Conservation (phyloP, 345 rosid genomes). For the Draba incana region DNA sequence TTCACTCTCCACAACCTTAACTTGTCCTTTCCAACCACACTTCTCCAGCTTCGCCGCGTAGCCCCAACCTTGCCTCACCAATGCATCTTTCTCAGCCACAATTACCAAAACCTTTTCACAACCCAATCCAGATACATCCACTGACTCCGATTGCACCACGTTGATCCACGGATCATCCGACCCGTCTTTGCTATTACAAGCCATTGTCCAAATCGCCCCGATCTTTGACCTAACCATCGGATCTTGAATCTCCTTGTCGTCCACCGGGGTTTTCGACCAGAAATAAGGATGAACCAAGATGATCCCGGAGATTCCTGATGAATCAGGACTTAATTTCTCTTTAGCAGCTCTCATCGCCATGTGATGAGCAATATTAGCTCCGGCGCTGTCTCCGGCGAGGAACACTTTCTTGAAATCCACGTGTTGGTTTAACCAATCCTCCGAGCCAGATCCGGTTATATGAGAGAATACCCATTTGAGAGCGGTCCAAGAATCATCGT, state of each 20-base stretch:
- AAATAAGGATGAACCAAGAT: conserved; percentile 62
- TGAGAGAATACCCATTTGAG: conserved; percentile 65
- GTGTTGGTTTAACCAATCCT: conserved; percentile 53
- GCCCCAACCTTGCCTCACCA: conserved; percentile 49
- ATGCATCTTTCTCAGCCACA: conserved; percentile 52
- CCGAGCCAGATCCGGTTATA: conserved; percentile 48
- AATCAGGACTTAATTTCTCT: conserved; percentile 26
- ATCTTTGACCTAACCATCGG: conserved; percentile 43
- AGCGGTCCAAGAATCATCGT: conserved; percentile 63
- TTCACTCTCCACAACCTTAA: conserved; percentile 44
- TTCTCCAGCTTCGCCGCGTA: conserved; percentile 49
- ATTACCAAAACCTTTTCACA: conserved; percentile 49
- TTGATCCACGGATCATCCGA: conserved; percentile 56
- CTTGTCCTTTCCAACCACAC: conserved; percentile 52
- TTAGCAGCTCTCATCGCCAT: conserved; percentile 49
- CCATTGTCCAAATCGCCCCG: conserved; percentile 41
- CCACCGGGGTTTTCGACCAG: conserved; percentile 41
- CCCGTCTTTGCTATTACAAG: conserved; percentile 44
- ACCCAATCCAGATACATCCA: conserved; percentile 43
- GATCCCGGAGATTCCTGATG: conserved; percentile 44
- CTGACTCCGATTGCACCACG: conserved; percentile 45
- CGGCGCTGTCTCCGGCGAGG: conserved; percentile 70
- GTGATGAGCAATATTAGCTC: conserved; percentile 62
- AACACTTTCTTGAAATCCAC: conserved; percentile 55
- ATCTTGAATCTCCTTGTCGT: conserved; percentile 42